Evolutionary conservation across 768 basidiomycete species (phyloP).

Genomic region (Boletus edulis): DNA sequence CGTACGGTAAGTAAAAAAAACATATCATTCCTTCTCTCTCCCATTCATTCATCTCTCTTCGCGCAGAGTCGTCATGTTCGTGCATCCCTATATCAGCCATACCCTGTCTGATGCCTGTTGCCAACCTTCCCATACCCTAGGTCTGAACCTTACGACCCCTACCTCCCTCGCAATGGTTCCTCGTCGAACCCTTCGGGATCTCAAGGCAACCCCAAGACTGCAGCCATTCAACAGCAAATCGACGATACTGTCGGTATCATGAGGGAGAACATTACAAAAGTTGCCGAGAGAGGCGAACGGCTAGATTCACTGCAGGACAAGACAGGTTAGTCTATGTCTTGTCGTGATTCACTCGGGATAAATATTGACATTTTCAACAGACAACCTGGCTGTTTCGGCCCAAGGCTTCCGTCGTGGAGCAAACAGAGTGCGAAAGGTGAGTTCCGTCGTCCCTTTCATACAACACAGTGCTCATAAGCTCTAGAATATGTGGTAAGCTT

Average conservation of each 20-base stretch:
- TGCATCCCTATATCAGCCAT: conserved; percentile 7
- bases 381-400: conserved; percentile 96
- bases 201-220: conserved; percentile 75
- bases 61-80: conserved; percentile 25
- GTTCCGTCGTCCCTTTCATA: neutral
- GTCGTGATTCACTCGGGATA: neutral
- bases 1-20: conserved; percentile 20
- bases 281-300: conserved; percentile 92
- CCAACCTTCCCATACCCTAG: conserved; percentile 39
- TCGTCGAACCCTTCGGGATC: conserved; percentile 51
- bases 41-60: neutral
- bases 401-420: conserved; percentile 98
- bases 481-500: conserved; percentile 87
- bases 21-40: neutral
- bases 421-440: conserved; percentile 93
- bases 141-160: conserved; percentile 99
- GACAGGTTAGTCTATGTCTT: conserved; percentile 69
- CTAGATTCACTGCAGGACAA: conserved; percentile 96
- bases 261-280: conserved; percentile 96
- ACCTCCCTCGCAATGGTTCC: conserved; percentile 83
- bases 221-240: conserved; percentile 95
- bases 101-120: conserved; percentile 3
- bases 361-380: conserved; percentile 38
- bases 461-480: conserved; percentile 8
- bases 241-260: conserved; percentile 97